Conservation (phyloP, 768 basidiomycete species). For the Tulasnella sp. region DNA sequence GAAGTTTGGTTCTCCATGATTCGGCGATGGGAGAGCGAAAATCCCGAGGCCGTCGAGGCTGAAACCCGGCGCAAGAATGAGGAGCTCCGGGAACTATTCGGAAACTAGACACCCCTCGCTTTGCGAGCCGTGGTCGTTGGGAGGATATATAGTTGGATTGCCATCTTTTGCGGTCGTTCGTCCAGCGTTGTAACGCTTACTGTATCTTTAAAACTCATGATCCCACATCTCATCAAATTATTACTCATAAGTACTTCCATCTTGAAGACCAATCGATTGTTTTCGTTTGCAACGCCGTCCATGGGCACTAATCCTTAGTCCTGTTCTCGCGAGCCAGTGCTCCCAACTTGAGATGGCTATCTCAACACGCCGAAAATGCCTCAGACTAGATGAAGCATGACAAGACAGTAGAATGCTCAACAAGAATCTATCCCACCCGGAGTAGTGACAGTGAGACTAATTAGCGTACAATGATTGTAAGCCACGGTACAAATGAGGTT, state of each 20-base stretch:
- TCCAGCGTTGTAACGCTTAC: too few species aligned
- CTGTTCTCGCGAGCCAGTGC: too few species aligned
- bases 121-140: not conserved
- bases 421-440: not conserved
- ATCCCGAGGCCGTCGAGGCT: not conserved
- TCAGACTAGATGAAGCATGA: too few species aligned
- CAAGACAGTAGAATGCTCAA: not conserved
- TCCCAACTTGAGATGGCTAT: too few species aligned
- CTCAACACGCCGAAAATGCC: too few species aligned
- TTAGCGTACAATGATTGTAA: not conserved
- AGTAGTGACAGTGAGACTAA: not conserved
- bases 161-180: not conserved
- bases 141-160: not conserved
- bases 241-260: too few species aligned
- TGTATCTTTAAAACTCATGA: too few species aligned
- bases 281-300: too few species aligned
- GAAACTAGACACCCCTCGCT: not conserved
- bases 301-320: too few species aligned
- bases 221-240: too few species aligned
- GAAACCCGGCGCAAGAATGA: not conserved
- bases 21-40: not conserved
- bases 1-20: not conserved
- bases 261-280: too few species aligned
- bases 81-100: not conserved
- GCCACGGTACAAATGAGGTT: constrained; percentile 11